Conservation (phyloP, 2,329 filamentous ascomycete genomes). For the Coniochaeta sp. region DNA sequence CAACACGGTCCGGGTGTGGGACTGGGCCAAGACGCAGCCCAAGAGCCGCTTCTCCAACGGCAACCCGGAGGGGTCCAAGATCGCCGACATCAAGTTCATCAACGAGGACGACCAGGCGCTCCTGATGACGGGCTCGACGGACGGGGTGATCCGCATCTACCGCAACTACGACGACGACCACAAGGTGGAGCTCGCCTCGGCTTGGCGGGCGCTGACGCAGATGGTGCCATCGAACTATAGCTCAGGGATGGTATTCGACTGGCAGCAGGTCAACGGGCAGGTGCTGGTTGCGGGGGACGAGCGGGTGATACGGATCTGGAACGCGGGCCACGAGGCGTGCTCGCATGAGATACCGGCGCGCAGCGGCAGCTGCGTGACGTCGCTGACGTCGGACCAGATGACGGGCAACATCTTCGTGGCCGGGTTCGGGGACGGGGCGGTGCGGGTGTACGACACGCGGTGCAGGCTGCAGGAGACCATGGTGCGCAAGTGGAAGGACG, state of each 20-base stretch:
- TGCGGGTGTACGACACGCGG: conserved; percentile 89
- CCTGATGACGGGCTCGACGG: conserved; percentile 89
- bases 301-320: conserved; percentile 93
- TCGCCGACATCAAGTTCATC: conserved; percentile 94
- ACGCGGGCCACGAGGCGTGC: conserved; percentile 87
- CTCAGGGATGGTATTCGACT: conserved; percentile 94
- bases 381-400: conserved; percentile 93
- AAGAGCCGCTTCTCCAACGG: conserved; percentile 88
- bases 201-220: conserved; percentile 88
- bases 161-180: conserved; percentile 77
- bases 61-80: conserved; percentile 83
- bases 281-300: conserved; percentile 95
- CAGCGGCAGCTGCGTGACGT: conserved; percentile 92
- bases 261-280: conserved; percentile 95
- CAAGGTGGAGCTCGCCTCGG: conserved; percentile 76
- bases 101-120: conserved; percentile 97
- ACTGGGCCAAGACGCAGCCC: conserved; percentile 73
- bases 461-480: conserved; percentile 78
- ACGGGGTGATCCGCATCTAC: conserved; percentile 90
- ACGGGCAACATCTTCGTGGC: conserved; percentile 94
- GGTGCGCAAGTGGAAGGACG: conserved; percentile 95
- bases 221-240: conserved; percentile 91
- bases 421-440: conserved; percentile 90
- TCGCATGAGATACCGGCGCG: conserved; percentile 89
- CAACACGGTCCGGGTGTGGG: conserved; percentile 87